Conservation (phyloP, 2,329 filamentous ascomycete species). For the Macrophomina tecta region DNA sequence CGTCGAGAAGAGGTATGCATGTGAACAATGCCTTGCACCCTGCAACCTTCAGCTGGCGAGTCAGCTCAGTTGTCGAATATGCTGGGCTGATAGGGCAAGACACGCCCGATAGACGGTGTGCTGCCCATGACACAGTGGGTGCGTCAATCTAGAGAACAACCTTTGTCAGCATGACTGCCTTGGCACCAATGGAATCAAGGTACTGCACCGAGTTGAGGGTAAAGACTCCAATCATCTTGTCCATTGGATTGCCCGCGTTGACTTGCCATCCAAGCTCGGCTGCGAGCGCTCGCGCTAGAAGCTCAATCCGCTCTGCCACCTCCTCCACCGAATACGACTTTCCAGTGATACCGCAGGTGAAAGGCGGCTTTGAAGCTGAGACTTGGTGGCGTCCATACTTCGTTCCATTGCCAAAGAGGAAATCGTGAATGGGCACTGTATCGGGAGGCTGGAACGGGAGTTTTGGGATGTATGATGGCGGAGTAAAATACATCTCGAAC, state of each 20-base stretch:
- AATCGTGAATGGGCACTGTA: constrained; percentile 44
- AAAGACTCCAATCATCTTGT: constrained; percentile 14
- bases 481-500: background rate
- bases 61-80: background rate
- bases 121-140: constrained; percentile 16
- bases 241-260: background rate
- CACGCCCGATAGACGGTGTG: constrained; percentile 7
- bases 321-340: constrained; percentile 17
- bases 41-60: background rate
- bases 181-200: background rate
- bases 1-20: constrained; percentile 3
- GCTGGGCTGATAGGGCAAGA: constrained; percentile 4
- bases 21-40: constrained; percentile 5
- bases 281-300: constrained; percentile 17
- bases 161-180: background rate
- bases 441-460: background rate
- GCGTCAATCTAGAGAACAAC: constrained; percentile 11
- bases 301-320: constrained; percentile 14
- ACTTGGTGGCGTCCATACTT: constrained; percentile 7
- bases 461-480: background rate
- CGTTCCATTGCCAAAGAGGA: background rate
- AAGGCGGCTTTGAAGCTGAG: constrained; percentile 8
- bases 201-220: constrained; percentile 9
- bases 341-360: constrained; percentile 22
- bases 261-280: constrained; percentile 12